Evolutionary conservation across 2,329 filamentous ascomycete species (phyloP).

Genomic region (Microthyrium microscopicum): DNA sequence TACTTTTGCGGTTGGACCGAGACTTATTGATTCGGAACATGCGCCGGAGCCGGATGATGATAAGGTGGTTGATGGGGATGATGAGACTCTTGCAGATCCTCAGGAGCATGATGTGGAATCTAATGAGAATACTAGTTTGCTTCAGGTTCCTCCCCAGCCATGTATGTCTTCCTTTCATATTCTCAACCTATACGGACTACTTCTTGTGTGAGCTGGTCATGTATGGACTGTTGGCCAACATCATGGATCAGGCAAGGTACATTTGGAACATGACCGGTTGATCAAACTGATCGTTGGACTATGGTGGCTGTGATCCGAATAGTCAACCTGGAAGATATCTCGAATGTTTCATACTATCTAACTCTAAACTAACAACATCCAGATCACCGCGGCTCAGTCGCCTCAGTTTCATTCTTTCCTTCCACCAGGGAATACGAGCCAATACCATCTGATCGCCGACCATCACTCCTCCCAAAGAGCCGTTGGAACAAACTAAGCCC

Average conservation of each 20-base stretch:
- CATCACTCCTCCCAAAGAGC: slow-evolving; percentile 13
- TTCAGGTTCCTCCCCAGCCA: slow-evolving; percentile 2
- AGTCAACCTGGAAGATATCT: too few relatives aligned
- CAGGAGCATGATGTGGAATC: slow-evolving; percentile 2
- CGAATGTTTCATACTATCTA: too few relatives aligned
- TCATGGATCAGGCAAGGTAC: too few relatives aligned
- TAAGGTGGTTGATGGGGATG: slow-evolving; percentile 6
- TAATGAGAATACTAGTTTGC: slow-evolving; percentile 12
- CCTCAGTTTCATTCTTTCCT: slow-evolving; percentile 16
- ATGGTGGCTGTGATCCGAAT: too few relatives aligned
- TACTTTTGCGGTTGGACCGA: slow-evolving; percentile 8
- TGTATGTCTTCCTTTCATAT: neutral
- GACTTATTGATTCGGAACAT: slow-evolving; percentile 13
- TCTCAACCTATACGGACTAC: slow-evolving; percentile 2
- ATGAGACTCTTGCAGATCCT: slow-evolving; percentile 9
- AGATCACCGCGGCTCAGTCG: slow-evolving; percentile 11
- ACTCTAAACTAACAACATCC: neutral
- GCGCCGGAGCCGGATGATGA: slow-evolving; percentile 12
- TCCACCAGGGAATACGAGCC: slow-evolving; percentile 7
- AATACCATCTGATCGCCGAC: slow-evolving; percentile 11
- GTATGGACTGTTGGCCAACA: too few relatives aligned
- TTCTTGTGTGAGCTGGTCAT: too few relatives aligned
- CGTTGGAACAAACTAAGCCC: slow-evolving; percentile 18
- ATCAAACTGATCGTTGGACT: too few relatives aligned
- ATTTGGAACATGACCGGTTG: too few relatives aligned